phyloP scores from a whole-genome alignment of 768 basidiomycete genomes.

The Lactarius sanguifluus region DNA sequence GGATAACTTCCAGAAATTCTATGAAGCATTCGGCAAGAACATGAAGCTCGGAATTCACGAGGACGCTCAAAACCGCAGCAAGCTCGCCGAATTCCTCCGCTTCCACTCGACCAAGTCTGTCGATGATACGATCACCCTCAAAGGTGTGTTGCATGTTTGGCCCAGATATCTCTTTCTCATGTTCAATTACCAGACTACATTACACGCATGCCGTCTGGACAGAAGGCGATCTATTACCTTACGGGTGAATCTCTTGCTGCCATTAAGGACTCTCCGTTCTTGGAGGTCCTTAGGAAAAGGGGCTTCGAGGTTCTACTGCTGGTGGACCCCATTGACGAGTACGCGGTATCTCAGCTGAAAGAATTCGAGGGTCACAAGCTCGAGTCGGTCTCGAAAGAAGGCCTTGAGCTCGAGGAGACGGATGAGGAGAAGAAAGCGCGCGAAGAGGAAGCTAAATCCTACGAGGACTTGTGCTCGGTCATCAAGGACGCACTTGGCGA shows the following conservation, averaged over 20 bases:
- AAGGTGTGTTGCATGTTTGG: conserved; percentile 54
- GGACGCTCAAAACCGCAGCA: conserved; percentile 97
- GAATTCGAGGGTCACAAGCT: conserved; percentile 99
- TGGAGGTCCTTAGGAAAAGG: conserved; percentile 99
- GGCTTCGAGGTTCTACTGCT: conserved; percentile 97
- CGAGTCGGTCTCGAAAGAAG: conserved; percentile 97
- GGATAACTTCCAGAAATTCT: conserved; percentile 97
- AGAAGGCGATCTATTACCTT: conserved; percentile 99
- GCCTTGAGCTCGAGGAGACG: conserved; percentile 98
- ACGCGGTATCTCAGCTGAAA: conserved; percentile 97
- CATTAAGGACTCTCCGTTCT: conserved; percentile 94
- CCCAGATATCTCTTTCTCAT: not conserved
- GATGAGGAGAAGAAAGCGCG: conserved; percentile 93
- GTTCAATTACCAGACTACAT: conserved; percentile 74
- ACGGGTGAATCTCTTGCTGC: conserved; percentile 95
- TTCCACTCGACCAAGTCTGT: conserved; percentile 94
- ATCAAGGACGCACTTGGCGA: conserved; percentile 99
- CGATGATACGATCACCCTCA: conserved; percentile 91
- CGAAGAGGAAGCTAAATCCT: conserved; percentile 82
- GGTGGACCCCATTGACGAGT: conserved; percentile 98
- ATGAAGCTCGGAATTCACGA: conserved; percentile 99
- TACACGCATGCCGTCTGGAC: conserved; percentile 98
- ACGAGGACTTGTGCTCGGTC: conserved; percentile 83
- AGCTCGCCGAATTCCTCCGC: conserved; percentile 98
- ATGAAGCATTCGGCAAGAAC: conserved; percentile 99